Conservation (phyloP, 2,329 filamentous ascomycete genomes). For the Diaporthe sp. region DNA sequence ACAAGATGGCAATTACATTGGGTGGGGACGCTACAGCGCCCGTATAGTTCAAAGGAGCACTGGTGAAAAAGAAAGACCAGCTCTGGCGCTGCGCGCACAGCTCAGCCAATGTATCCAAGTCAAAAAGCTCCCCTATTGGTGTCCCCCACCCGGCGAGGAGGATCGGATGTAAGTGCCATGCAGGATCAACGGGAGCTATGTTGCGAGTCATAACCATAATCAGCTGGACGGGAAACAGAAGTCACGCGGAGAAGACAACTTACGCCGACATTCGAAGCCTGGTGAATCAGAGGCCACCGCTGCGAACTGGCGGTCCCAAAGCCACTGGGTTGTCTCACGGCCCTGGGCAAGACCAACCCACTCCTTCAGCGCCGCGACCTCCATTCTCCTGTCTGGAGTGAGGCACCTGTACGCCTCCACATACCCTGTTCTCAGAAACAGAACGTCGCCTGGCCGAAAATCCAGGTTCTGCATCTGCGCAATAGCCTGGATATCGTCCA, state of each 20-base stretch:
- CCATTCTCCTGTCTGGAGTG: not conserved
- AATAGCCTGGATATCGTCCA: not conserved
- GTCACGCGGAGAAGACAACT: not conserved
- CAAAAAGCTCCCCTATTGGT: not conserved
- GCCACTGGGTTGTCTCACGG: not conserved
- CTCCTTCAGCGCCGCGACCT: not conserved
- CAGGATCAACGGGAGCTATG: not conserved
- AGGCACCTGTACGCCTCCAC: not conserved
- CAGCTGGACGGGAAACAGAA: not conserved
- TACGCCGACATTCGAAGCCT: conserved; percentile 2
- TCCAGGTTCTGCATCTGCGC: not conserved
- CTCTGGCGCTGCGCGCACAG: not conserved
- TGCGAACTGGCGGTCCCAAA: not conserved
- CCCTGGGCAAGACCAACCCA: not conserved
- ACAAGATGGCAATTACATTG: not conserved
- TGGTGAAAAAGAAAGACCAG: conserved; percentile 11
- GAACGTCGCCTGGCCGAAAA: not conserved
- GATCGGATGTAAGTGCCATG: not conserved
- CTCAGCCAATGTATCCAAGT: not conserved
- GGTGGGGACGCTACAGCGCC: not conserved
- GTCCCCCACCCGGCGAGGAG: not conserved
- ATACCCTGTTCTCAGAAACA: not conserved
- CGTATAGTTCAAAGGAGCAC: conserved; percentile 2
- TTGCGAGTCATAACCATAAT: not conserved
- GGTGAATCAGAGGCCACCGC: not conserved